Evolutionary conservation across 306 rosid species (phyloP).

Genomic region (Albizia julibrissin): DNA sequence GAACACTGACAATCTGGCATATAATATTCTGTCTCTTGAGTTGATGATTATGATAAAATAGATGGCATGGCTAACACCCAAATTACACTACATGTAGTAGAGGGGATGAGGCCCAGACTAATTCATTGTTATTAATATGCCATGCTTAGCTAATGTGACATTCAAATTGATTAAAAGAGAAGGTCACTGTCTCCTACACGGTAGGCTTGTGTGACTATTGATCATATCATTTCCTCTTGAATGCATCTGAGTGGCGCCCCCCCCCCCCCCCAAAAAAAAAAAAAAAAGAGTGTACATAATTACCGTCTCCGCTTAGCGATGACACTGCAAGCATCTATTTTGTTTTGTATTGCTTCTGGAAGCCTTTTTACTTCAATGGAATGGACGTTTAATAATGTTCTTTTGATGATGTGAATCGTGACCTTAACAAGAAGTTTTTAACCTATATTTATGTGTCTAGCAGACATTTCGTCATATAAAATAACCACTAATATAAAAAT

Average conservation of each 20-base stretch:
- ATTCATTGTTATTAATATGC: not conserved
- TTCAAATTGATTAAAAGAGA: not conserved
- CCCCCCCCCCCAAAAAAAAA: too few relatives aligned
- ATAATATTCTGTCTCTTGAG: not conserved
- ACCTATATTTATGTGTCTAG: not conserved
- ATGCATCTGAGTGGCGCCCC: too few relatives aligned
- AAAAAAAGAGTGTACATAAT: not conserved
- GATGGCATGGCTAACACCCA: not conserved
- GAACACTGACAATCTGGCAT: not conserved
- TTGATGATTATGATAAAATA: not conserved
- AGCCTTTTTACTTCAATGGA: too few relatives aligned
- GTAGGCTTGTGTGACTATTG: conserved; percentile 1
- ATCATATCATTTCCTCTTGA: not conserved
- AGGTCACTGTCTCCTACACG: not conserved
- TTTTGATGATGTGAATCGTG: not conserved
- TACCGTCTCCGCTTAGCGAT: not conserved
- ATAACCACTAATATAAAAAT: not conserved
- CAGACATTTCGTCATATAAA: not conserved
- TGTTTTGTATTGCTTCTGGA: not conserved
- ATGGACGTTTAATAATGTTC: not conserved
- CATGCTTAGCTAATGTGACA: not conserved
- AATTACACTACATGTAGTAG: not conserved
- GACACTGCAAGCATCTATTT: not conserved
- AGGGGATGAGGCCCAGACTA: not conserved
- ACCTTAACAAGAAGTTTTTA: not conserved